These are phyloP conservation scores for Globisporangium echinulatum DNA, from an alignment of 352 stramenopile genomes.

Conservation along the genomic window DNA sequence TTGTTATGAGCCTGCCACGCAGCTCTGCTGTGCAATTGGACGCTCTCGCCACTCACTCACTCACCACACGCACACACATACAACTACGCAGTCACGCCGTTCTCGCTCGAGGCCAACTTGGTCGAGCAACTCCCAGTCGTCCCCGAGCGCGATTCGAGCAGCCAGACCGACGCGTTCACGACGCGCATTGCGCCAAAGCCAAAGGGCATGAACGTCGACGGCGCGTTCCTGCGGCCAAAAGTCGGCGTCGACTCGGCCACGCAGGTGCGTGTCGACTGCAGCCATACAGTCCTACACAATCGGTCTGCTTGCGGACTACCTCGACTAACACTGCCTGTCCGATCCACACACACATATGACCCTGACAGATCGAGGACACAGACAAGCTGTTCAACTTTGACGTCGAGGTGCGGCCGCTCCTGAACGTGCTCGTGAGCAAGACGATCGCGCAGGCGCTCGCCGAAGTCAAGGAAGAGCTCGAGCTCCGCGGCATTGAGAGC, in stretches of 20 bases:
- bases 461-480: constrained; percentile 73
- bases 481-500: constrained; percentile 41
- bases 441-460: constrained; percentile 69
- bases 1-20: too few species aligned
- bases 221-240: constrained; percentile 55
- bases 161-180: constrained; percentile 68
- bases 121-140: constrained; percentile 43
- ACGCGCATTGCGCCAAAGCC: constrained; percentile 26
- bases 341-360: neutral
- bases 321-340: neutral
- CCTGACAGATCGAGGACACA: constrained; percentile 56
- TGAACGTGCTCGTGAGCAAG: constrained; percentile 77
- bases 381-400: constrained; percentile 82
- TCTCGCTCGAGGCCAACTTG: constrained; percentile 54
- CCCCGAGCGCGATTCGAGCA: constrained; percentile 35
- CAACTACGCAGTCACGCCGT: constrained; percentile 29
- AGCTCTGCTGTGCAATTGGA: too few species aligned
- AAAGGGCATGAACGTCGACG: constrained; percentile 30
- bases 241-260: constrained; percentile 68
- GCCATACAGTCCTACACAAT: neutral
- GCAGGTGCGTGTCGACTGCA: constrained; percentile 23
- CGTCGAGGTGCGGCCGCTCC: constrained; percentile 60
- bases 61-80: too few species aligned
- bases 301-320: neutral
- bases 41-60: too few species aligned